Conservation (phyloP, 208 protist species). For the Leishmania major region DNA sequence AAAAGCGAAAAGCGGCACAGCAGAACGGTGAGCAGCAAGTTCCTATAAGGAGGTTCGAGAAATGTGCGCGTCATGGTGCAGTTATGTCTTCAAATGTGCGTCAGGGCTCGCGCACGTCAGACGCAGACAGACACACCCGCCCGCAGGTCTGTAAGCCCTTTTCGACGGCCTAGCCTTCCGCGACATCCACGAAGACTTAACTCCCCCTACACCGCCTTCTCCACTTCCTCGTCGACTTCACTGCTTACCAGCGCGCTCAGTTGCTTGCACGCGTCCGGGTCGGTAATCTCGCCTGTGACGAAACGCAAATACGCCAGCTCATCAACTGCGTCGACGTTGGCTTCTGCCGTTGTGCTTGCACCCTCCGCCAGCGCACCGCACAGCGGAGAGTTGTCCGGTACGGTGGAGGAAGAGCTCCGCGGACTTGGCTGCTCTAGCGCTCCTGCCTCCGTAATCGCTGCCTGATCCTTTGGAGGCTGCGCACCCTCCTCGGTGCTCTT, state of each 20-base stretch:
- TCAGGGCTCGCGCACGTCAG: background rate
- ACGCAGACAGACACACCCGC: background rate
- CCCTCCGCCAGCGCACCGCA: background rate
- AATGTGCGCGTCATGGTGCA: background rate
- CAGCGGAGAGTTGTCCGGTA: constrained; percentile 8
- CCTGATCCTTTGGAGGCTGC: background rate
- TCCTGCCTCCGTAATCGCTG: background rate
- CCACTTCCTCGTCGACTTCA: background rate
- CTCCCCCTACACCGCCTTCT: background rate
- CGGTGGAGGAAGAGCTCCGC: constrained; percentile 17
- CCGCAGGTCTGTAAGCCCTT: background rate
- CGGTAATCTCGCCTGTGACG: constrained; percentile 12
- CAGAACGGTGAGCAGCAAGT: background rate
- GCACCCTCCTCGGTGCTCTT: background rate
- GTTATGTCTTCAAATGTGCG: background rate
- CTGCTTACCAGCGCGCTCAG: constrained; percentile 1
- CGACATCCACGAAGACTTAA: background rate
- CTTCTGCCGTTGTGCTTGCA: background rate
- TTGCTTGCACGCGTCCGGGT: constrained; percentile 7
- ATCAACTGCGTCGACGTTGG: background rate
- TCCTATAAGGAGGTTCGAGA: background rate
- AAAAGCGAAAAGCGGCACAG: background rate
- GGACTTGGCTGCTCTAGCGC: background rate
- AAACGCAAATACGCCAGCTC: constrained; percentile 19
- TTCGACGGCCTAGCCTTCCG: background rate